Percentiles rank a stretch among this genome's conserved stretches.
These are phyloP conservation scores for Fusarium abutilonis DNA, from an alignment of 2,329 filamentous ascomycete species.

Conservation along the genomic window DNA sequence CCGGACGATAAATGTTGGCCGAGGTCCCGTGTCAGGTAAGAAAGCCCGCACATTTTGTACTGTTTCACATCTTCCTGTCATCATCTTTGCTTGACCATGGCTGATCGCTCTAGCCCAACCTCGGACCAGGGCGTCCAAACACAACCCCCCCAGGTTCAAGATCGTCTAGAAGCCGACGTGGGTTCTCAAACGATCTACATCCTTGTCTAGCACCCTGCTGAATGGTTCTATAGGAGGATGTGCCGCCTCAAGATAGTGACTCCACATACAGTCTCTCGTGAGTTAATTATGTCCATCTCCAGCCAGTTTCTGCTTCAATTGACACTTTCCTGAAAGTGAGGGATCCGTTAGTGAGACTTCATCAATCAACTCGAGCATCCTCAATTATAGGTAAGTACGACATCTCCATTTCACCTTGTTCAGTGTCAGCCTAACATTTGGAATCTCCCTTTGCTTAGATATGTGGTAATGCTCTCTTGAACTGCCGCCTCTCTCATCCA, in stretches of 20 bases:
- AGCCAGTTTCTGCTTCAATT: not conserved
- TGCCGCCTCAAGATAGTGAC: not conserved
- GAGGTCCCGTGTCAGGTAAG: not conserved
- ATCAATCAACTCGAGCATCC: slow-evolving; percentile 1
- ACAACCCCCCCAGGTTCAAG: not conserved
- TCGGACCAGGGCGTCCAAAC: not conserved
- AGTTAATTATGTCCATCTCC: not conserved
- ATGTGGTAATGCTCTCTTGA: not conserved
- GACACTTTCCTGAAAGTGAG: not conserved
- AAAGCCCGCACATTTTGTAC: not conserved
- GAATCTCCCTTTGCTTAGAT: not conserved
- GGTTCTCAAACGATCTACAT: not conserved
- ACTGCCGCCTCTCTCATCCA: too few relatives aligned
- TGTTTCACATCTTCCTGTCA: not conserved
- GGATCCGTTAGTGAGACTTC: not conserved
- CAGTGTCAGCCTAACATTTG: not conserved
- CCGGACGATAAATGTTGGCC: not conserved
- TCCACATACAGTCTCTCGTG: not conserved
- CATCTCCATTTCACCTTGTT: not conserved
- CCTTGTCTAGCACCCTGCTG: not conserved
- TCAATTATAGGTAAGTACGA: not conserved
- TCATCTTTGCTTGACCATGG: not conserved
- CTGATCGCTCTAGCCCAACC: not conserved
- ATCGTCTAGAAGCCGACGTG: not conserved
- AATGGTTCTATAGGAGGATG: not conserved